Evolutionary conservation across 2,329 filamentous ascomycete species (phyloP), one percentile per base, ranked within the genome.

Genomic region (Pochonia chlamydosporia): DNA sequence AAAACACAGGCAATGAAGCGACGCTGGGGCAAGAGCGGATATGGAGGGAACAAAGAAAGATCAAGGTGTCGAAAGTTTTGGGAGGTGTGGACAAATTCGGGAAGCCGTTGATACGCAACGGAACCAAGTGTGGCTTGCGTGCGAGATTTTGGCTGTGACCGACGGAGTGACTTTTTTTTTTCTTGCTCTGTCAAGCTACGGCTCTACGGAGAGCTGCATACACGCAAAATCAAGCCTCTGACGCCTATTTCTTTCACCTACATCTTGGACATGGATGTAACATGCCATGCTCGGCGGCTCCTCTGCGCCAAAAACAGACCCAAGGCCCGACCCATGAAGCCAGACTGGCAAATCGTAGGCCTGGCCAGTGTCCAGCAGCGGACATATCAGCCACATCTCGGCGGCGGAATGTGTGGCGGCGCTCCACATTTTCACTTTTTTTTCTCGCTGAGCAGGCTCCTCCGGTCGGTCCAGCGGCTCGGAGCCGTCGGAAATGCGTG

Each of bases 401-500:
- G 5, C 23, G 8, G 7, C 24, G n/a, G 28, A 6, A 26, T 30
- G 8, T 52, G 51, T 54, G 54, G 51, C 56, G 46, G 36, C 46
- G 30, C 33, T 39, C n/a, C 43, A 40, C 24, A 37, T 48, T 53
- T 53, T 46, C 40, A 20, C 23, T 31, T 49, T 40, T 52, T 53
- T 49, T 43, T 49, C 44, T 47, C 49, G 23, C 46, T 40, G 14
- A 21, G n/a, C 30, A 23, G 9, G 11, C 44, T 40, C 24, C 45
- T 49, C 23, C 37, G 42, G 41, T 57, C 58, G 59, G 55, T 43
- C 48, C 46, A 48, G 49, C 46, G 43, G 48, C 56, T 63, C 60
- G 59, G 60, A 61, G 54, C 60, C 59, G 59, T 57, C 59, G 59
- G 58, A 60, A 48, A 51, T 57, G 54, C 52, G 50, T 46, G 42